phyloP scores from a whole-genome alignment of 2,329 filamentous ascomycete species.

The Harringtonia aguacate region DNA sequence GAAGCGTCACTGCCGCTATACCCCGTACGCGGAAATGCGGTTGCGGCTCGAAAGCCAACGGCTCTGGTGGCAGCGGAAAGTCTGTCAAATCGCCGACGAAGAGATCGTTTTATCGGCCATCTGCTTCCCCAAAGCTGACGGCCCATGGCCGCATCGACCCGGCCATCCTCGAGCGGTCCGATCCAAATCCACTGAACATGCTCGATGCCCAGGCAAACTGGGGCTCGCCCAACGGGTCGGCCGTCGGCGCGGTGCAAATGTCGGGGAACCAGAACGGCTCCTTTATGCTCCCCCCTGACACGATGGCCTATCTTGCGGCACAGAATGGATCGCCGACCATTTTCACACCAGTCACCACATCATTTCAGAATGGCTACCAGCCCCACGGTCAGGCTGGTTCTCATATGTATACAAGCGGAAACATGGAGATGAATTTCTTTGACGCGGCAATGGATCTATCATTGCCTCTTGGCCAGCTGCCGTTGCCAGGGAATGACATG shows the following conservation, averaged over 20 bases:
- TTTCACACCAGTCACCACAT: not conserved
- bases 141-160: conserved; percentile 33
- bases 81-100: conserved; percentile 23
- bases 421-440: not conserved
- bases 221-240: not conserved
- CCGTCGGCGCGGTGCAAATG: not conserved
- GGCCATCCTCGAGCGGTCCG: conserved; percentile 38
- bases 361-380: conserved; percentile 1
- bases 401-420: not conserved
- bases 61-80: conserved; percentile 9
- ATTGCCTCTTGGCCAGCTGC: not conserved
- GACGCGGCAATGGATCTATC: conserved; percentile 1
- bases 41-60: conserved; percentile 24
- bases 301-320: not conserved
- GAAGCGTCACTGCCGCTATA: conserved; percentile 53
- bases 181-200: conserved; percentile 16
- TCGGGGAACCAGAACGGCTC: not conserved
- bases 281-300: conserved; percentile 3
- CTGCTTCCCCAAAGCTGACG: conserved; percentile 22
- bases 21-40: conserved; percentile 46
- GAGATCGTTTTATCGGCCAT: conserved; percentile 21
- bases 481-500: not conserved
- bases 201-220: conserved; percentile 2
- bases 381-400: not conserved
- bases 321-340: not conserved